Base-by-base conservation (phyloP, 306 rosid genomes). In the Bauhinia variegata region DNA sequence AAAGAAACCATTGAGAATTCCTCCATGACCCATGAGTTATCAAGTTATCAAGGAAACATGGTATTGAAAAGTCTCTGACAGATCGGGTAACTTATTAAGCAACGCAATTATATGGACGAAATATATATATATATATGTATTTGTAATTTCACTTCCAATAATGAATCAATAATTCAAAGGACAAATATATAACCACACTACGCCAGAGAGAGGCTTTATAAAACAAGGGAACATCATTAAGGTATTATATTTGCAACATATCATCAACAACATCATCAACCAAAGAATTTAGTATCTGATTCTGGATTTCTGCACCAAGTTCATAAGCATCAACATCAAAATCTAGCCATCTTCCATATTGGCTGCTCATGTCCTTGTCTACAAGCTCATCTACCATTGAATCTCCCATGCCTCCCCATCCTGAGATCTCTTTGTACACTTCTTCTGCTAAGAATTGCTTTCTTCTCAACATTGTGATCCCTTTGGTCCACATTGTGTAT, bases 371-470 rank as follows among this genome's bases (percentile, higher is more conserved):
- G 80, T 93, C 98, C 75, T 79, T 86, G 74, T 82, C 89, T 71
- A 93, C 96, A 46, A 93, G 91, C 63, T 88, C 97, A 61, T 89
- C 96, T 1, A 92, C 98, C 96, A 87, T 89, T 41, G 86, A 82
- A 54, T 89, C 93, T 34, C 89, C 82, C 97, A 84, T 64, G 69
- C 77, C 89, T 31, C 51, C 82, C 88, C 86, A 90, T 54, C 79
- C 75, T 12, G 74, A 81, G 67, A 93, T 80, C 74, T 93, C 97
- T 73, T 88, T 88, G 67, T 78, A 83, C 63, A 93, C 75, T 50
- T 88, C 90, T 67, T 82, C 84, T 36, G 89, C 85, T 75, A 93
- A 75, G 80, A 68, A 66, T 41, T 86, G 95, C 23, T 84, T 86
- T 71, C 89, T 84, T 75, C 72, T 83, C 81, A 90, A 77, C 82